phyloP scores from a whole-genome alignment of 345 rosid genomes.

The Capsella bursapastoris region DNA sequence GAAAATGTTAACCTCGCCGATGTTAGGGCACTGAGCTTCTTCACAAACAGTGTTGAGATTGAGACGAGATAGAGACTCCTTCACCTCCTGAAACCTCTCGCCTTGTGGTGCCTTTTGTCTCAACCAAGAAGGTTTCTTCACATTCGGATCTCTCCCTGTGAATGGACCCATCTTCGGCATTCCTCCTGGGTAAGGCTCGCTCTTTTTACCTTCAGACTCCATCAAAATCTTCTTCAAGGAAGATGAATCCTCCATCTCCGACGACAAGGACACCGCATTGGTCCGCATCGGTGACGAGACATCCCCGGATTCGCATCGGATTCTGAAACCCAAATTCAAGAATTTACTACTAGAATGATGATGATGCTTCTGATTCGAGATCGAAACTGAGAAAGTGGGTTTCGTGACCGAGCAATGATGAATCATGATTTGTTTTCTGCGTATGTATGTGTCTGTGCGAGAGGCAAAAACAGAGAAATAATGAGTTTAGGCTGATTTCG shows the following conservation, averaged over 20 bases:
- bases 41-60: constrained; percentile 93
- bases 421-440: constrained; percentile 29
- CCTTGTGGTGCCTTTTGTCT: constrained; percentile 97
- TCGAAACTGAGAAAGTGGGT: constrained; percentile 53
- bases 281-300: constrained; percentile 25
- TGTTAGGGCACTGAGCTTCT: constrained; percentile 98
- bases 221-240: constrained; percentile 41
- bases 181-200: constrained; percentile 61
- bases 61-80: constrained; percentile 69
- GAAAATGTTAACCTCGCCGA: constrained; percentile 72
- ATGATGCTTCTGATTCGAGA: constrained; percentile 43
- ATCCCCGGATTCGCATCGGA: constrained; percentile 55
- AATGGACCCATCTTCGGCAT: constrained; percentile 60
- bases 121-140: constrained; percentile 87
- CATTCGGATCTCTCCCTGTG: constrained; percentile 86
- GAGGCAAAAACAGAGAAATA: background rate
- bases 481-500: constrained; percentile 8
- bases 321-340: constrained; percentile 25
- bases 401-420: constrained; percentile 53
- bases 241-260: constrained; percentile 32
- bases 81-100: constrained; percentile 72
- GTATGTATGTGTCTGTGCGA: background rate
- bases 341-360: constrained; percentile 11
- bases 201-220: constrained; percentile 41
- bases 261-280: constrained; percentile 34